Evolutionary conservation across 805 yeast species (phyloP), one percentile per base, ranked within the genome.

Genomic region (Ogataea pilisensis): DNA sequence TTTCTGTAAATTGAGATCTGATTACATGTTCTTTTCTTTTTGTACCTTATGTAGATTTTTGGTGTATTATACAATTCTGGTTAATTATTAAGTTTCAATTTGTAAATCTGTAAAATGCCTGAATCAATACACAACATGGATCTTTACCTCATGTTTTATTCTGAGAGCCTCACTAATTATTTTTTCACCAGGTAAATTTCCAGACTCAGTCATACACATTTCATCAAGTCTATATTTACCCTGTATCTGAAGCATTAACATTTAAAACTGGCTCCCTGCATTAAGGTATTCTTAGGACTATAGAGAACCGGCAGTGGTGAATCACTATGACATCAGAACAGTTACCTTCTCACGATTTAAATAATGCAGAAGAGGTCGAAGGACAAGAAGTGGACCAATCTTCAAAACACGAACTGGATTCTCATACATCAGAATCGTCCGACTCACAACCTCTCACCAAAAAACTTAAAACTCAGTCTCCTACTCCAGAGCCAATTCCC

Each of bases 391-490:
- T 25, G 28, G 21, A 12, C 14, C 31, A 25, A 16, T 21, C 36
- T 5, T 37, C 31, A 18, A 28, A 31, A 26, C 17, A 13, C 2
- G 31, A 42, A 8, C 18, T n/a, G 2, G 38, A 28, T 16, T 20
- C n/a, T n/a, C n/a, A n/a, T n/a, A n/a, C 30, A 35, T 5, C 17
- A 28, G 27, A 8, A 32, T 28, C 18, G 9, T 5, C 14, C 29
- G 12, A 14, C 28, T 5, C 25, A 14, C 17, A 18, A 20, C 42
- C 45, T 4, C 30, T 35, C 13, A 5, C 37, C 5, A 50, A 48
- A 28, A 50, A 48, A 32, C n/a, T 37, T 4, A 46, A 45, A 34
- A 49, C 51, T 2, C 46, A 50, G 24, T 50, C 57, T 3, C 40
- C 45, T 13, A 37, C 41, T 2, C 43, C 39, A n/a, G 37, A 28